Evolutionary conservation across 2,329 filamentous ascomycete species (phyloP).

Genomic region (Claviceps monticola): DNA sequence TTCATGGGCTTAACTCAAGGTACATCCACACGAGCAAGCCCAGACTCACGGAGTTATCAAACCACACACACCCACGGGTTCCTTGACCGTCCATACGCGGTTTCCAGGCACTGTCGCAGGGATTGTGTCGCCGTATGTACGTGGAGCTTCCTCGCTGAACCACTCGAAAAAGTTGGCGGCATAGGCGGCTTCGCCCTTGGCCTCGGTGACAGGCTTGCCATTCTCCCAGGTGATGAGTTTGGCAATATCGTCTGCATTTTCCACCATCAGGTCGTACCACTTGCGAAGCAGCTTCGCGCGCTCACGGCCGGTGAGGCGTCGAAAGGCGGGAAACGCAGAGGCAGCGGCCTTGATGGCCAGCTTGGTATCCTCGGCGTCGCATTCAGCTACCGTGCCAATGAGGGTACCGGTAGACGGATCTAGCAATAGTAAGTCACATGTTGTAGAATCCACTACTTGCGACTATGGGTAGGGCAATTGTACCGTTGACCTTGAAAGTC

Average conservation of each 20-base stretch:
- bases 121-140: conserved; percentile 62
- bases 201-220: conserved; percentile 68
- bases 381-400: conserved; percentile 78
- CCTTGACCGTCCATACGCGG: conserved; percentile 63
- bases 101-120: conserved; percentile 56
- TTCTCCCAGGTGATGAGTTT: conserved; percentile 83
- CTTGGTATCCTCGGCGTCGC: conserved; percentile 63
- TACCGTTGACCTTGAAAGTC: conserved; percentile 77
- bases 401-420: conserved; percentile 73
- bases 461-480: conserved; percentile 4
- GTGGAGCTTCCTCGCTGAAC: conserved; percentile 68
- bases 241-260: conserved; percentile 68
- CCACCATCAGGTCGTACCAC: conserved; percentile 71
- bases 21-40: no score
- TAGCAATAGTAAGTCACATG: background rate
- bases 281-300: conserved; percentile 59
- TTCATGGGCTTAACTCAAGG: background rate
- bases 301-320: conserved; percentile 58
- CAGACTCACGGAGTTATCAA: conserved; percentile 54
- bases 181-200: conserved; percentile 57
- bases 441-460: background rate
- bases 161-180: conserved; percentile 67
- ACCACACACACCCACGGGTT: conserved; percentile 73
- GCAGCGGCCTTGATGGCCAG: conserved; percentile 73
- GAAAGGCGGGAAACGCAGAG: conserved; percentile 59